These are phyloP conservation scores for Galerina sulciceps DNA, from an alignment of 768 basidiomycete species.

Conservation along the genomic window DNA sequence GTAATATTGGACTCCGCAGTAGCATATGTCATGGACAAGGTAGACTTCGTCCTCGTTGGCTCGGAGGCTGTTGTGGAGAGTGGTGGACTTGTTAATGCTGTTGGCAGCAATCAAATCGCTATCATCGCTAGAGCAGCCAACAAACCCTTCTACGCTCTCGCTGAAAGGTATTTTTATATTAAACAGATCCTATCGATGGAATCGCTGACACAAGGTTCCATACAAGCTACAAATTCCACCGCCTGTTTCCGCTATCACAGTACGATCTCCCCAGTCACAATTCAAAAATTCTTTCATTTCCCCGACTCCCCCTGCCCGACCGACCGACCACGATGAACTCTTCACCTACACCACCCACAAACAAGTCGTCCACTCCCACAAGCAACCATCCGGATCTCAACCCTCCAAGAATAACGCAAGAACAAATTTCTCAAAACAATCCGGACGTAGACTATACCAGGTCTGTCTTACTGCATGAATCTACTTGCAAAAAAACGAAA, in stretches of 20 bases:
- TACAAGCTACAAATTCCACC: conserved; percentile 93
- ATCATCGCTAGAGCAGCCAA: conserved; percentile 93
- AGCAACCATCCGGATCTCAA: conserved; percentile 27
- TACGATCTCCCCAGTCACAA: conserved; percentile 87
- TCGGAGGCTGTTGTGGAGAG: conserved; percentile 98
- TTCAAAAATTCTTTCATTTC: conserved; percentile 74
- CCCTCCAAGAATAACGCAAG: conserved; percentile 67
- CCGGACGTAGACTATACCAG: conserved; percentile 96
- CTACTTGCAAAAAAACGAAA: conserved; percentile 5
- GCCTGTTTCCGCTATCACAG: conserved; percentile 91
- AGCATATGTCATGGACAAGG: conserved; percentile 95
- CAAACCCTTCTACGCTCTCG: conserved; percentile 95
- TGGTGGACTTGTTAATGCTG: conserved; percentile 89
- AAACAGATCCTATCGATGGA: conserved; percentile 25
- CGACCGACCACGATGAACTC: conserved; percentile 26
- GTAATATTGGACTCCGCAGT: conserved; percentile 96
- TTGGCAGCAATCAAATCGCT: conserved; percentile 96
- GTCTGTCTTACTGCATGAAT: conserved; percentile 38
- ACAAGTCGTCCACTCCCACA: conserved; percentile 15
- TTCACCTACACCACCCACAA: conserved; percentile 15
- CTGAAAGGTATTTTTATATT: conserved; percentile 69
- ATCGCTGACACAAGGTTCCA: conserved; percentile 20
- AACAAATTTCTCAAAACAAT: conserved; percentile 81
- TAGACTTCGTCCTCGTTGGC: conserved; percentile 94
- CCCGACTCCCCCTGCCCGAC: conserved; percentile 39